Conservation (phyloP, 345 rosid species). For the Raphanus sativus region DNA sequence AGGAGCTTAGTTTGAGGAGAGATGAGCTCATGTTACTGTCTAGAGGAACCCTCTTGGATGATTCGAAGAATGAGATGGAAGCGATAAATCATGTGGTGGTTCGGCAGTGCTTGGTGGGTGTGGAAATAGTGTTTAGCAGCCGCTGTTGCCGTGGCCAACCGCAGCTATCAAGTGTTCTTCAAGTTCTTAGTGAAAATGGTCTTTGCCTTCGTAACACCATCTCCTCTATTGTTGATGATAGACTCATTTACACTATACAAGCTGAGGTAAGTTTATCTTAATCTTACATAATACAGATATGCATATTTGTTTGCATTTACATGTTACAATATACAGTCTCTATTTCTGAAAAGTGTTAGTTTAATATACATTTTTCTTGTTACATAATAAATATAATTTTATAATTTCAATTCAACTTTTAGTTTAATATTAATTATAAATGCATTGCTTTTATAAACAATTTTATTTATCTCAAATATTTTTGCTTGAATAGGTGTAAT, state of each 20-base stretch:
- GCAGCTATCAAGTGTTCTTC: constrained; percentile 51
- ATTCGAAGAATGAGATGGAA: background rate
- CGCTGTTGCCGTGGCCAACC: constrained; percentile 32
- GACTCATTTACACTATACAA: constrained; percentile 50
- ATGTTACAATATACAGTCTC: background rate
- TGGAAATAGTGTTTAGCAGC: constrained; percentile 53
- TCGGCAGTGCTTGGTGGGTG: constrained; percentile 42
- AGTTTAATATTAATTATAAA: too few relatives aligned
- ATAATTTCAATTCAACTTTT: too few relatives aligned
- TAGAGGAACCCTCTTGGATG: constrained; percentile 26
- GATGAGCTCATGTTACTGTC: constrained; percentile 43
- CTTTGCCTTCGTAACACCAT: constrained; percentile 50
- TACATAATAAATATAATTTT: too few relatives aligned
- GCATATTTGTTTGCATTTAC: background rate
- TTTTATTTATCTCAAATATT: too few relatives aligned
- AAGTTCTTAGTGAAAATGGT: constrained; percentile 48
- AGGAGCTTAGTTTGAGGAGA: constrained; percentile 47
- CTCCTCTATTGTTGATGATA: constrained; percentile 52
- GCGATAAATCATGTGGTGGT: constrained; percentile 36
- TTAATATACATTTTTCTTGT: too few relatives aligned
- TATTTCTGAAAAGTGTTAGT: too few relatives aligned
- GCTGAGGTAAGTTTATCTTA: constrained; percentile 46
- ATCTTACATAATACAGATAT: background rate
- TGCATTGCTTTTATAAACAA: too few relatives aligned
- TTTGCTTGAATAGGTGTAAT: too few relatives aligned